Evolutionary conservation across 2,329 filamentous ascomycete species (phyloP).

Genomic region (Phialophora tarda): DNA sequence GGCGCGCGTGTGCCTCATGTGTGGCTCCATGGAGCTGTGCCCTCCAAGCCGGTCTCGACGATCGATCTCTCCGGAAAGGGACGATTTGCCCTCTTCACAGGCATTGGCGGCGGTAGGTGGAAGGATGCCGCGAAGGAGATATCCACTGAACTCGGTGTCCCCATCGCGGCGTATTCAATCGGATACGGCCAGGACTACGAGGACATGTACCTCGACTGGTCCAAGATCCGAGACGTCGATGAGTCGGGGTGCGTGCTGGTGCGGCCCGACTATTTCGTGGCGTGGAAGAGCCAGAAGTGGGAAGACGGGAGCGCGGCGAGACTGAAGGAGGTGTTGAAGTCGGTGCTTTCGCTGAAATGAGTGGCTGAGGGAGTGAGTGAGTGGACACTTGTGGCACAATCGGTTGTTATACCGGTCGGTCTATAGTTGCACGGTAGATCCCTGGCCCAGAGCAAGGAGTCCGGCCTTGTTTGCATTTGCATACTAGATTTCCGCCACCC

Average conservation of each 20-base stretch:
- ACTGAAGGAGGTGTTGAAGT: conserved; percentile 21
- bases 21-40: conserved; percentile 61
- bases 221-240: conserved; percentile 56
- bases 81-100: conserved; percentile 57
- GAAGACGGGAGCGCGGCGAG: conserved; percentile 8
- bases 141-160: conserved; percentile 49
- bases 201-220: conserved; percentile 68
- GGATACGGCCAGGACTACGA: conserved; percentile 65
- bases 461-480: too few species aligned
- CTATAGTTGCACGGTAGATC: too few species aligned
- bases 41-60: conserved; percentile 58
- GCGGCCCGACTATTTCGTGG: conserved; percentile 64
- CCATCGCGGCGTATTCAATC: conserved; percentile 58
- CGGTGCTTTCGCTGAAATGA: conserved; percentile 13
- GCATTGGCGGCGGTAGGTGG: conserved; percentile 63
- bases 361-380: too few species aligned
- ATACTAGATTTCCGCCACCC: too few species aligned
- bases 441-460: too few species aligned
- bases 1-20: conserved; percentile 66
- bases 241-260: conserved; percentile 65
- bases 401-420: too few species aligned
- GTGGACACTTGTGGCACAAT: too few species aligned
- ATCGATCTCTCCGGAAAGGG: conserved; percentile 65
- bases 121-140: conserved; percentile 54
- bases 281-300: conserved; percentile 52